Percentiles rank a stretch among this genome's conserved stretches.
These are phyloP conservation scores for Mortierella polycephala DNA, from an alignment of 371 early-diverging fungal species.

Conservation along the genomic window DNA sequence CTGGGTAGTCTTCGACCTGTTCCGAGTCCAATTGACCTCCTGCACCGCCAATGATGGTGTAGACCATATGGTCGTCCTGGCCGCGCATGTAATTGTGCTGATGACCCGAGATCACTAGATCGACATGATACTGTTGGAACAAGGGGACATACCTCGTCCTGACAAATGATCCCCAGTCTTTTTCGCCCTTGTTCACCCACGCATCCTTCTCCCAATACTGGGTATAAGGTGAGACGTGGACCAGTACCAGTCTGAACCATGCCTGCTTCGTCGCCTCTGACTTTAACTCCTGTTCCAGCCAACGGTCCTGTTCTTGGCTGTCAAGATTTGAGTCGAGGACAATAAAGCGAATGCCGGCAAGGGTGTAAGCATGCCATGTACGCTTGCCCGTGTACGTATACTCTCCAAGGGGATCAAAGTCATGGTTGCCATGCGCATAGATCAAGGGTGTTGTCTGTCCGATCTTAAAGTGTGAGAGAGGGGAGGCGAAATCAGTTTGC, in stretches of 20 bases:
- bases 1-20: conserved; percentile 69
- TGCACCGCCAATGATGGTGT: conserved; percentile 82
- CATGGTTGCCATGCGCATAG: conserved; percentile 84
- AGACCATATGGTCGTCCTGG: conserved; percentile 60
- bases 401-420: conserved; percentile 63
- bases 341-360: conserved; percentile 72
- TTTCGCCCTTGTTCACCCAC: conserved; percentile 73
- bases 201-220: conserved; percentile 84
- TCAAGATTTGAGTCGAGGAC: conserved; percentile 80
- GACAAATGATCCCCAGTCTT: conserved; percentile 79
- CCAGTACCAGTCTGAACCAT: conserved; percentile 72
- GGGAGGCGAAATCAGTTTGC: conserved; percentile 79
- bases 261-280: conserved; percentile 65
- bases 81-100: conserved; percentile 85
- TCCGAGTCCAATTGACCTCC: conserved; percentile 78
- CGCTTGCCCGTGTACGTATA: conserved; percentile 61
- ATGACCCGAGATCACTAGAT: conserved; percentile 84
- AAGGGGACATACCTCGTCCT: conserved; percentile 73
- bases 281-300: conserved; percentile 68
- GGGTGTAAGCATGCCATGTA: conserved; percentile 72
- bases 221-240: conserved; percentile 84
- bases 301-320: conserved; percentile 67
- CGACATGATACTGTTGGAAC: conserved; percentile 73
- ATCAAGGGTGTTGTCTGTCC: conserved; percentile 71
- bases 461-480: conserved; percentile 66